phyloP scores from a whole-genome alignment of 116 monocot genomes.

The Zostera marina region DNA sequence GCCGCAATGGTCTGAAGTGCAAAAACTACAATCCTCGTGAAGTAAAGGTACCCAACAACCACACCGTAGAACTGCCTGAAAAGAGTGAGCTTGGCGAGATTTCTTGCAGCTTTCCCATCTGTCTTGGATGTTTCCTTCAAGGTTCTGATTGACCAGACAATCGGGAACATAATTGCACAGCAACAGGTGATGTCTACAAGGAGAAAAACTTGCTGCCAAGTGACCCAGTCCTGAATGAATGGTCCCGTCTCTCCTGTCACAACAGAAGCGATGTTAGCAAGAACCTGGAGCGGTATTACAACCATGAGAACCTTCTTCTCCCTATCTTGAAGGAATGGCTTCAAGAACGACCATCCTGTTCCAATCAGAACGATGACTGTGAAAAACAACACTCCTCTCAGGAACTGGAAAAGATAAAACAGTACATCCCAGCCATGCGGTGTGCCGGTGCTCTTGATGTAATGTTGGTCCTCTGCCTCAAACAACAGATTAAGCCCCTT shows the following conservation, averaged over 20 bases:
- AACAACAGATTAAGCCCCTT: conserved; percentile 53
- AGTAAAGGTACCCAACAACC: conserved; percentile 22
- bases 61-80: conserved; percentile 26
- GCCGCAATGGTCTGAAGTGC: conserved; percentile 8
- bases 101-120: conserved; percentile 31
- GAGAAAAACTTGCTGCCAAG: conserved; percentile 83
- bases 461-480: conserved; percentile 86
- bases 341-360: conserved; percentile 92
- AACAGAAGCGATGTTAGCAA: conserved; percentile 52
- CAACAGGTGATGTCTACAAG: conserved; percentile 71
- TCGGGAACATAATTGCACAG: conserved; percentile 72
- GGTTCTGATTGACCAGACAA: conserved; percentile 71
- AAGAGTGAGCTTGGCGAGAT: conserved; percentile 21
- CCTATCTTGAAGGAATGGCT: conserved; percentile 78
- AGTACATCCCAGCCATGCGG: conserved; percentile 92
- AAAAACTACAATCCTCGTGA: conserved; percentile 20
- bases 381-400: conserved; percentile 62
- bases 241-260: conserved; percentile 82
- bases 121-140: conserved; percentile 77
- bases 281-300: conserved; percentile 60
- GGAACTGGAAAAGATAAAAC: conserved; percentile 80
- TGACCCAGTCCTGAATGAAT: conserved; percentile 49
- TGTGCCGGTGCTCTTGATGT: conserved; percentile 62
- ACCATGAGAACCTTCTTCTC: conserved; percentile 93
- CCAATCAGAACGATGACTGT: conserved; percentile 76